phyloP scores from a whole-genome alignment of 306 rosid species.

The Castanospermum australe region DNA sequence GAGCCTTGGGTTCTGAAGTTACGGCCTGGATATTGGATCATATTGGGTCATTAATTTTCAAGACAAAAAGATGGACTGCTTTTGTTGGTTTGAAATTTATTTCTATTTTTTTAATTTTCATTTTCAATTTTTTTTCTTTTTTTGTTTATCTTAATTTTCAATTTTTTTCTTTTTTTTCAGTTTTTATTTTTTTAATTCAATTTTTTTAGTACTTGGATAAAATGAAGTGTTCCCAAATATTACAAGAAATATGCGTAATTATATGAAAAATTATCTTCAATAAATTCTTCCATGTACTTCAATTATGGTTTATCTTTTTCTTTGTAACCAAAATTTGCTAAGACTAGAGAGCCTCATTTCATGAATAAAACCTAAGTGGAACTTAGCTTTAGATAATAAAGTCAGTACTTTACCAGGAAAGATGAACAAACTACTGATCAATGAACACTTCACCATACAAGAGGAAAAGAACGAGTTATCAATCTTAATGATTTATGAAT shows the following conservation, averaged over 20 bases:
- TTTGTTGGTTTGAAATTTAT: too few species aligned
- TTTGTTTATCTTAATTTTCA: too few species aligned
- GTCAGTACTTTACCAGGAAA: not conserved
- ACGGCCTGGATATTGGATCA: too few species aligned
- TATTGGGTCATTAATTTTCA: too few species aligned
- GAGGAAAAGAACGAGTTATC: not conserved
- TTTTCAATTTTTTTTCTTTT: too few species aligned
- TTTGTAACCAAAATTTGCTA: not conserved
- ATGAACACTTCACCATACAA: constrained; percentile 1
- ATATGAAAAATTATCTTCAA: not conserved
- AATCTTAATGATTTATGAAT: not conserved
- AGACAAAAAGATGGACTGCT: too few species aligned
- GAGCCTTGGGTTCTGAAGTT: too few species aligned
- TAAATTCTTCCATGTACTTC: not conserved
- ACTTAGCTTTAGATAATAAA: not conserved
- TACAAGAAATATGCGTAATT: not conserved
- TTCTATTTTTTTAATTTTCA: too few species aligned
- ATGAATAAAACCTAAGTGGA: not conserved
- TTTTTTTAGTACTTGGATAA: too few species aligned
- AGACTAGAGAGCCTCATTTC: not conserved
- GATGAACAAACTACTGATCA: not conserved
- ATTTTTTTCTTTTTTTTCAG: too few species aligned
- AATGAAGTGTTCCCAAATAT: too few species aligned
- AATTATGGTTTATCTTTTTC: not conserved
- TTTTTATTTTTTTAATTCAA: too few species aligned